phyloP scores from a whole-genome alignment of 192 early-diverging fungal species.

The Coemansia sp. region DNA sequence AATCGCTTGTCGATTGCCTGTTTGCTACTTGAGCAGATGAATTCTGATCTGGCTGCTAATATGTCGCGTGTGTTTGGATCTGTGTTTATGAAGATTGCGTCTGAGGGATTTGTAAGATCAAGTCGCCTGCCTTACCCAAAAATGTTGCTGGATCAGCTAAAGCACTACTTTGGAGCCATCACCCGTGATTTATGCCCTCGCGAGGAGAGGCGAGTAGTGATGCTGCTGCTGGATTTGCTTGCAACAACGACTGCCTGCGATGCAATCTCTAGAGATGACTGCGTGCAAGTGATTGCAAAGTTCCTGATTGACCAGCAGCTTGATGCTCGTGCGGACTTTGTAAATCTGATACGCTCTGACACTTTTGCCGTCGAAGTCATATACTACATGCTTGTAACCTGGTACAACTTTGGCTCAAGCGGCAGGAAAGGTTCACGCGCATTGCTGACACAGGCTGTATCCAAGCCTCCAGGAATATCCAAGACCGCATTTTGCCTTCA shows the following conservation, averaged over 20 bases:
- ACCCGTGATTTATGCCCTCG: conserved; percentile 5
- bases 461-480: conserved; percentile 13
- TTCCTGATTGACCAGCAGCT: conserved; percentile 3
- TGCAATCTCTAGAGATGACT: conserved; percentile 8
- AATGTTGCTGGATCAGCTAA: not conserved
- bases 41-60: conserved; percentile 28
- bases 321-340: not conserved
- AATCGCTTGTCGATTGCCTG: conserved; percentile 31
- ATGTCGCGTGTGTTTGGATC: conserved; percentile 9
- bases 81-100: conserved; percentile 21
- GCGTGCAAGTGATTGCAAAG: conserved; percentile 23
- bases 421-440: not conserved
- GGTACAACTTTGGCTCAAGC: conserved; percentile 8
- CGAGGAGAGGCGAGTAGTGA: conserved; percentile 9
- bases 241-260: conserved; percentile 10
- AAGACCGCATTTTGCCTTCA: conserved; percentile 32
- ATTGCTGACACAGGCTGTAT: not conserved
- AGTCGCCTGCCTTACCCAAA: conserved; percentile 9
- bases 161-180: not conserved
- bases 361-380: conserved; percentile 25
- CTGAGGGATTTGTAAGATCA: not conserved
- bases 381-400: conserved; percentile 24
- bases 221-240: conserved; percentile 24
- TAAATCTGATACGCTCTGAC: conserved; percentile 21
- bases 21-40: conserved; percentile 40